These are phyloP conservation scores for Trichocladium antarcticum DNA, from an alignment of 495 filamentous ascomycete species.

Conservation along the genomic window DNA sequence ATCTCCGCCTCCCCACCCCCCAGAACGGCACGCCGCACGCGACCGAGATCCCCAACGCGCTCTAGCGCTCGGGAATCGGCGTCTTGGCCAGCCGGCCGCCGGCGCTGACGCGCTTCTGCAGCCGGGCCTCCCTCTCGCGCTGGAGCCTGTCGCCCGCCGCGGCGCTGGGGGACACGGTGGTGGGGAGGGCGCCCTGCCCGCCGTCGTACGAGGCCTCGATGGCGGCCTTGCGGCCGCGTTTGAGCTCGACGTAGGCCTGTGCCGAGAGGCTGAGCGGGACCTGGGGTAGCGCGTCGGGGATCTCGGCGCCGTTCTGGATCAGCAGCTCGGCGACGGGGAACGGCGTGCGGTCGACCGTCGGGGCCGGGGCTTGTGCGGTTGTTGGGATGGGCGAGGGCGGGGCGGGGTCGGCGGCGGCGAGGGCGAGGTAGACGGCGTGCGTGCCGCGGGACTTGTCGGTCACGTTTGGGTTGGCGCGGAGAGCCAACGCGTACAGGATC, in stretches of 20 bases:
- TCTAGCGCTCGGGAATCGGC: slow-evolving; percentile 45
- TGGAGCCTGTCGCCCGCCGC: slow-evolving; percentile 33
- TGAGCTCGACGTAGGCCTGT: slow-evolving; percentile 73
- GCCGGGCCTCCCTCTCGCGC: slow-evolving; percentile 42
- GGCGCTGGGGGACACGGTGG: not conserved
- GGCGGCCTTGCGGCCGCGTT: slow-evolving; percentile 44
- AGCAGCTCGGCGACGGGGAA: slow-evolving; percentile 90
- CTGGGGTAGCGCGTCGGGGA: slow-evolving; percentile 48
- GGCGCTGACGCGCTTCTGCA: slow-evolving; percentile 54
- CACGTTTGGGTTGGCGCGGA: slow-evolving; percentile 78
- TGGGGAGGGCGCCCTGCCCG: not conserved
- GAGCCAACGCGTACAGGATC: slow-evolving; percentile 80
- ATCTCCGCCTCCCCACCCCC: not conserved
- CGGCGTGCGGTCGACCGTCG: slow-evolving; percentile 32
- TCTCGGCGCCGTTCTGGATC: slow-evolving; percentile 86
- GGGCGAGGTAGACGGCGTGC: slow-evolving; percentile 78
- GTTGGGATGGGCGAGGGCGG: slow-evolving; percentile 44
- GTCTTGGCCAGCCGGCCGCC: slow-evolving; percentile 49
- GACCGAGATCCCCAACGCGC: slow-evolving; percentile 17
- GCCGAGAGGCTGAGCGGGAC: slow-evolving; percentile 55
- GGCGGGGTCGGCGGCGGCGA: slow-evolving; percentile 89
- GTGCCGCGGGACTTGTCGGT: slow-evolving; percentile 78
- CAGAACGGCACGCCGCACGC: slow-evolving; percentile 21
- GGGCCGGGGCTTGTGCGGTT: not conserved
- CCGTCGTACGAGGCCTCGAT: slow-evolving; percentile 26